phyloP scores from a whole-genome alignment of 805 yeast genomes.

The Zygosaccharomyces gambellarensis region DNA sequence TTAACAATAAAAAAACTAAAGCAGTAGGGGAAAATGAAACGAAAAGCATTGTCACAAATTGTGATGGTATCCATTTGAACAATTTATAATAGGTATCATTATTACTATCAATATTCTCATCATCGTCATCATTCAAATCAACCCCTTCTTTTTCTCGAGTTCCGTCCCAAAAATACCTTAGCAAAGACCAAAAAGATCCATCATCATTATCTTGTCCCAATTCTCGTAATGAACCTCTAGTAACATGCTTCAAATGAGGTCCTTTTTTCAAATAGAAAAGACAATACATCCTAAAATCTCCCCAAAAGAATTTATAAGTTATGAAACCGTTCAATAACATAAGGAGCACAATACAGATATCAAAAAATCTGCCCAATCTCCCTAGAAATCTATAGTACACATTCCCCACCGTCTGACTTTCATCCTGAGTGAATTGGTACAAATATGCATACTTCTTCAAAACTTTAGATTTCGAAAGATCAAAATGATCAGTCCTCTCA shows the following conservation, averaged over 20 bases:
- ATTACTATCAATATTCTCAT: slow-evolving; percentile 2
- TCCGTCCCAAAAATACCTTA: slow-evolving; percentile 16
- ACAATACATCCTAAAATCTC: slow-evolving; percentile 20
- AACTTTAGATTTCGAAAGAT: slow-evolving; percentile 26
- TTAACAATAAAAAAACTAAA: slow-evolving; percentile 39
- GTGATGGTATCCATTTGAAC: slow-evolving; percentile 63
- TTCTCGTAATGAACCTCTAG: slow-evolving; percentile 18
- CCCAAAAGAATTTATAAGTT: slow-evolving; percentile 21
- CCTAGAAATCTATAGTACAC: slow-evolving; percentile 16
- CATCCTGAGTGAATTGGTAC: slow-evolving; percentile 9
- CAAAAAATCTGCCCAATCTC: slow-evolving; percentile 14
- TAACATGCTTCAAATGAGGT: slow-evolving; percentile 20
- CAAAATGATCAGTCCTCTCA: slow-evolving; percentile 24
- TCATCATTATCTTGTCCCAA: slow-evolving; percentile 16
- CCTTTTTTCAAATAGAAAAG: slow-evolving; percentile 18
- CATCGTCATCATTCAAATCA: not conserved
- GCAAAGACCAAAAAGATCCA: slow-evolving; percentile 26
- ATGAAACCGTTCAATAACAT: slow-evolving; percentile 14
- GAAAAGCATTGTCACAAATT: slow-evolving; percentile 48
- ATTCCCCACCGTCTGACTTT: not conserved
- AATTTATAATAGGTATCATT: slow-evolving; percentile 49
- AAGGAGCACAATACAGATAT: slow-evolving; percentile 6
- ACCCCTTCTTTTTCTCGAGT: slow-evolving; percentile 9
- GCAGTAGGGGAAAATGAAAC: slow-evolving; percentile 58
- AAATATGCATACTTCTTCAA: slow-evolving; percentile 21